Base-by-base conservation (phyloP, 2,329 filamentous ascomycete species). In the Botrytis fragariae region DNA sequence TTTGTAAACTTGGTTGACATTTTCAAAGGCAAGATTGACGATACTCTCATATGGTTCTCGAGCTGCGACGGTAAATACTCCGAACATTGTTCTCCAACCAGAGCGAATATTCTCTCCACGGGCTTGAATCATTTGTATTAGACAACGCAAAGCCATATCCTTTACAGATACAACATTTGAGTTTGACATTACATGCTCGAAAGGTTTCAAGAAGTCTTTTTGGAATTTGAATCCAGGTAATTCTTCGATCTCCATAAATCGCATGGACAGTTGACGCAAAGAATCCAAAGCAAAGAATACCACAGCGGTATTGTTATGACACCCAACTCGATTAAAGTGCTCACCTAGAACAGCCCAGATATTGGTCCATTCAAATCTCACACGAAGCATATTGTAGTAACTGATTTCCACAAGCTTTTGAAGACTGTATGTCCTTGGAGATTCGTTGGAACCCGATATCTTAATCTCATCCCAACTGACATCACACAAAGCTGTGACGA, bases 381-480 rank as follows among this genome's bases (percentile, higher is more conserved):
- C 95, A 86, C 96, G 91, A 74, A 93, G 94, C 96, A 99, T 99
- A 85, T 99, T 99, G 89, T 99, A 99, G 83, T 97, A 98, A 82
- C 94, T 97, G 82, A 99, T 98, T 83, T 99, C 96, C 25, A 99
- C 97, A 76, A 99, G 89, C 83, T 99, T 99, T 81, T 99, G 96
- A 75, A 99, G 85, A 84, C 95, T 98, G 86, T 98, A 99, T 14
- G 95, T 99, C 72, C 97, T 90, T 18, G 96, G 96, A 35, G 94
- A 97, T 74, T 99, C 96, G 80, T 95, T 98, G 73, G 95, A 93
- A 0, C 96, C 96, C 0, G 96, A 98, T 5, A 96, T 97, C 81
- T 97, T 95, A 80, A 99, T 99, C 82, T 99, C 96, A 80, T 98
- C 95, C 96, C 96, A 98, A 82, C 95, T 98, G 77, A 99, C 95